Conservation (phyloP, 495 filamentous ascomycete species). For the Lichenothelia convexa region DNA sequence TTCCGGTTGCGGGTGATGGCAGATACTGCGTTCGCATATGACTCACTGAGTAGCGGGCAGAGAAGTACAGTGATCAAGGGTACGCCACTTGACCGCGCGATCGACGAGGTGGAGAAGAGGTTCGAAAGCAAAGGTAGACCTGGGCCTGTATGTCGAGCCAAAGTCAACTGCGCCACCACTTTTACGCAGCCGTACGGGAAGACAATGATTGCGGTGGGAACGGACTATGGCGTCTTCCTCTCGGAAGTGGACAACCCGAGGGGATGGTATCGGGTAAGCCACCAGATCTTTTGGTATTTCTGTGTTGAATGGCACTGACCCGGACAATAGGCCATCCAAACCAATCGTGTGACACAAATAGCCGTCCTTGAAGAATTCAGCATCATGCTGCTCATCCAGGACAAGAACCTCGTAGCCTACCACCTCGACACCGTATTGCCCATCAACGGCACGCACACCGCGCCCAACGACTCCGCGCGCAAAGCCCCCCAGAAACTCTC, state of each 20-base stretch:
- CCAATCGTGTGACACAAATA: constrained; percentile 69
- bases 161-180: constrained; percentile 80
- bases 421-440: constrained; percentile 82
- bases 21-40: constrained; percentile 75
- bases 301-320: constrained; percentile 8
- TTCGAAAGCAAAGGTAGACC: constrained; percentile 51
- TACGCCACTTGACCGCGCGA: constrained; percentile 81
- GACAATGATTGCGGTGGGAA: constrained; percentile 93
- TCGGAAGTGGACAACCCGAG: constrained; percentile 71
- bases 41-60: constrained; percentile 35
- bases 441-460: constrained; percentile 35
- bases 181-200: constrained; percentile 65
- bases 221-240: constrained; percentile 83
- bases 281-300: constrained; percentile 1
- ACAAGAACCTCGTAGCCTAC: constrained; percentile 82
- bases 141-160: constrained; percentile 56
- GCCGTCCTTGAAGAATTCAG: constrained; percentile 92
- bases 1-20: constrained; percentile 86
- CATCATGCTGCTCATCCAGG: constrained; percentile 72
- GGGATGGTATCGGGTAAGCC: constrained; percentile 61
- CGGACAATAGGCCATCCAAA: constrained; percentile 43
- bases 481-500: constrained; percentile 83
- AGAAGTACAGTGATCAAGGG: constrained; percentile 53
- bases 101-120: constrained; percentile 64
- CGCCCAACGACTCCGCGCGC: constrained; percentile 34